phyloP scores from a whole-genome alignment of 352 stramenopile species.

The Achlya hypogyna region DNA sequence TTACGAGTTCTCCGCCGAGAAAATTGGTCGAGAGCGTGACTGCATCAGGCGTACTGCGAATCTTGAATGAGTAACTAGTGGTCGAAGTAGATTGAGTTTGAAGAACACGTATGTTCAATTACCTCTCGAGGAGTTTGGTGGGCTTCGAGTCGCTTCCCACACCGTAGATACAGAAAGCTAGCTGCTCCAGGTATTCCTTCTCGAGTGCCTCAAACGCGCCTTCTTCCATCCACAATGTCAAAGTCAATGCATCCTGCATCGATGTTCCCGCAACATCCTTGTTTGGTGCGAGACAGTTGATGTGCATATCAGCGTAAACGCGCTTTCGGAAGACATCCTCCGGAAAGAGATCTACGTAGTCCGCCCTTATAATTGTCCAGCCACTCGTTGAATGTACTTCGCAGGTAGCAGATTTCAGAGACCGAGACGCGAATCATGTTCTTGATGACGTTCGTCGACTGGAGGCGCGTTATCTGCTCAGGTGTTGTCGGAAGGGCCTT shows the following conservation, averaged over 20 bases:
- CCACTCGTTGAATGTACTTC: constrained; percentile 21
- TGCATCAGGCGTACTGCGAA: constrained; percentile 23
- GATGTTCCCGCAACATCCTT: constrained; percentile 22
- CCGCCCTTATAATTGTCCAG: not conserved
- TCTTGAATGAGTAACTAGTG: constrained; percentile 34
- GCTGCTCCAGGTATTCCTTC: constrained; percentile 32
- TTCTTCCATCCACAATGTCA: constrained; percentile 36
- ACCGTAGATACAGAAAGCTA: constrained; percentile 32
- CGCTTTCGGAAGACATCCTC: constrained; percentile 30
- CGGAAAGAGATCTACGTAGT: constrained; percentile 28
- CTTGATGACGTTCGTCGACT: constrained; percentile 37
- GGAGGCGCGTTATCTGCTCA: constrained; percentile 24
- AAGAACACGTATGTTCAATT: too few species aligned
- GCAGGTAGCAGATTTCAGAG: constrained; percentile 38
- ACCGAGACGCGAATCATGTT: constrained; percentile 43
- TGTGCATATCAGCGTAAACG: constrained; percentile 33
- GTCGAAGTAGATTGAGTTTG: not conserved
- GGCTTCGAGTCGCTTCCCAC: constrained; percentile 22
- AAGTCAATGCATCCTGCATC: constrained; percentile 23
- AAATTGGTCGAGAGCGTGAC: constrained; percentile 28
- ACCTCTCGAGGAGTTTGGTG: constrained; percentile 31
- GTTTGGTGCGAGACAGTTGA: constrained; percentile 31
- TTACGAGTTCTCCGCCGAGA: constrained; percentile 21
- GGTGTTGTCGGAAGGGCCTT: not conserved
- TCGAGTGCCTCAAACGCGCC: constrained; percentile 33